Evolutionary conservation across 495 filamentous ascomycete species (phyloP).

Genomic region (Thermothielavioides terrestris): DNA sequence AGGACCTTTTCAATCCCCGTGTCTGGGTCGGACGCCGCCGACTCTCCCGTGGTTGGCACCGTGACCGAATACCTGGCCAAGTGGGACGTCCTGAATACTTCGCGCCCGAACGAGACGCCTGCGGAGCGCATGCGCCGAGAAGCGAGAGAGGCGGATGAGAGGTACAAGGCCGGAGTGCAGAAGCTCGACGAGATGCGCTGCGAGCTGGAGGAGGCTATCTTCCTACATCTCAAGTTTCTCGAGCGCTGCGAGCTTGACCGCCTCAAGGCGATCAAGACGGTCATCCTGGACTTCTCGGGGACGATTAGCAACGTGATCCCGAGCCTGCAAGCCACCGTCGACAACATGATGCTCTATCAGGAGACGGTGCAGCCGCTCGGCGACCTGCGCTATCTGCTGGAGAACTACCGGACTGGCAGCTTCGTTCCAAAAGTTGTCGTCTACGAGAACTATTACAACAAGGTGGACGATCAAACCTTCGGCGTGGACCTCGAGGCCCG

Average conservation of each 20-base stretch:
- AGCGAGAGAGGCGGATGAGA: slow-evolving; percentile 82
- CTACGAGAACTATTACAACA: slow-evolving; percentile 99
- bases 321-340: slow-evolving; percentile 85
- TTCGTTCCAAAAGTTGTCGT: slow-evolving; percentile 86
- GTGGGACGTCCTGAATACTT: slow-evolving; percentile 86
- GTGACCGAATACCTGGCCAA: slow-evolving; percentile 80
- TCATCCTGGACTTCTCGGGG: slow-evolving; percentile 94
- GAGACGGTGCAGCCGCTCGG: slow-evolving; percentile 91
- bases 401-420: slow-evolving; percentile 91
- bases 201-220: slow-evolving; percentile 87
- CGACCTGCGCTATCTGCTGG: slow-evolving; percentile 90
- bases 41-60: slow-evolving; percentile 65
- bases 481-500: slow-evolving; percentile 93
- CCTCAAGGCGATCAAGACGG: slow-evolving; percentile 94
- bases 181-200: slow-evolving; percentile 86
- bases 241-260: slow-evolving; percentile 96
- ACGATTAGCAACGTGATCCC: slow-evolving; percentile 98
- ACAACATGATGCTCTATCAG: slow-evolving; percentile 98
- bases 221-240: slow-evolving; percentile 87
- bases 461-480: slow-evolving; percentile 94
- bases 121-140: slow-evolving; percentile 80
- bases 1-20: slow-evolving; percentile 58
- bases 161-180: slow-evolving; percentile 77
- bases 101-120: slow-evolving; percentile 80
- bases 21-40: slow-evolving; percentile 46